A percentile compares a stretch with the other conserved stretches of the same genome.
Evolutionary conservation across 257 asterid species (phyloP).

Genomic region (Solanum chaucha): DNA sequence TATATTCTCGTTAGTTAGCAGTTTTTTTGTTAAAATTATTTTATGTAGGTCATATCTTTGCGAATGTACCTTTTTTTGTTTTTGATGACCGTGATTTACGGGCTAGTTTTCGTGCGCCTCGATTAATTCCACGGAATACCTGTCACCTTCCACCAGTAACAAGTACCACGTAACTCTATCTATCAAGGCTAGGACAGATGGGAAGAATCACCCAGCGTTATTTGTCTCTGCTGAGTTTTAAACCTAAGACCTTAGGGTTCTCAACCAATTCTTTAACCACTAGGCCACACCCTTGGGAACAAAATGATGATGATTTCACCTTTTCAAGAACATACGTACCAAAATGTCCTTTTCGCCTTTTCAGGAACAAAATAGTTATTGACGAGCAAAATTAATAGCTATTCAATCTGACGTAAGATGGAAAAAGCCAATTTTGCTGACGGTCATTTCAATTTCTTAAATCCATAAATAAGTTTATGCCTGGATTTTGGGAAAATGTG

Average conservation of each 20-base stretch:
- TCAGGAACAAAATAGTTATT: not conserved
- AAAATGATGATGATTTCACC: not conserved
- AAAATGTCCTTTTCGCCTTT: not conserved
- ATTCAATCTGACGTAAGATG: not conserved
- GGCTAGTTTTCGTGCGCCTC: not conserved
- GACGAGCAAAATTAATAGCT: not conserved
- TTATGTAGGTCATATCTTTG: not conserved
- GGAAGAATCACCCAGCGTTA: not conserved
- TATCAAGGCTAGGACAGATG: not conserved
- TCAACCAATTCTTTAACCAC: not conserved
- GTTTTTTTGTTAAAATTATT: not conserved
- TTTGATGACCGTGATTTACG: not conserved
- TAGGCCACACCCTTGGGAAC: not conserved
- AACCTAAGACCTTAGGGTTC: not conserved
- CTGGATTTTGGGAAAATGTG: not conserved
- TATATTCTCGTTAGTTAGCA: not conserved
- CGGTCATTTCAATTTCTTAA: not conserved
- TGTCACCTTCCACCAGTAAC: too few species aligned
- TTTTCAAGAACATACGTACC: not conserved
- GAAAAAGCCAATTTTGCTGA: not conserved
- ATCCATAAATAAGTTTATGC: not conserved
- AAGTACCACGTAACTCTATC: not conserved
- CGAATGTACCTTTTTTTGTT: not conserved
- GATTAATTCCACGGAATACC: not conserved
- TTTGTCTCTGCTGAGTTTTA: too few species aligned